A percentile compares a stretch with the other conserved stretches of the same genome.
phyloP scores from a whole-genome alignment of 2,329 filamentous ascomycete genomes.

The Alternaria panax region DNA sequence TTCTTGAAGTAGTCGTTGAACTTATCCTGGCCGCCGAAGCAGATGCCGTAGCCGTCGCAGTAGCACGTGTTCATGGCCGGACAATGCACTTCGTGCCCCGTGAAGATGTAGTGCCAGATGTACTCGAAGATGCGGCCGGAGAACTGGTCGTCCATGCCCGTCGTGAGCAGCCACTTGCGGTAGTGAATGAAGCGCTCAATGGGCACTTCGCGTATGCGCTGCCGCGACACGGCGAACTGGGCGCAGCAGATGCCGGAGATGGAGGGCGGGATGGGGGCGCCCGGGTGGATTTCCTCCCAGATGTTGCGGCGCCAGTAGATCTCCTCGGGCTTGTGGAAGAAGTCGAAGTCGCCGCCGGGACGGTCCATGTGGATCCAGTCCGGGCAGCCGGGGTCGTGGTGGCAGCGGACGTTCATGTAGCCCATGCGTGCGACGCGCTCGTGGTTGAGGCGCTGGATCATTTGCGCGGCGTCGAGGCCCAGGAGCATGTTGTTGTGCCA shows the following conservation, averaged over 20 bases:
- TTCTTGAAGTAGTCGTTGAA: slow-evolving; percentile 61
- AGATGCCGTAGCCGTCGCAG: slow-evolving; percentile 70
- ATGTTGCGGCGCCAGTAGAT: slow-evolving; percentile 43
- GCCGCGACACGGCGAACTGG: slow-evolving; percentile 62
- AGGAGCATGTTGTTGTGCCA: slow-evolving; percentile 68
- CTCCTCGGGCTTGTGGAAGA: slow-evolving; percentile 51
- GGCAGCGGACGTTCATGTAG: slow-evolving; percentile 68
- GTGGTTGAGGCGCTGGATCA: slow-evolving; percentile 60
- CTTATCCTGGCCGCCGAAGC: slow-evolving; percentile 61
- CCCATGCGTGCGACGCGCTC: slow-evolving; percentile 61
- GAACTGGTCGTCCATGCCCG: slow-evolving; percentile 48
- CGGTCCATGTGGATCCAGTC: slow-evolving; percentile 62
- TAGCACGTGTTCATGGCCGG: slow-evolving; percentile 58
- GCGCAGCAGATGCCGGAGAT: slow-evolving; percentile 61
- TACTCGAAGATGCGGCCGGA: slow-evolving; percentile 51
- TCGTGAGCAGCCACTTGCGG: slow-evolving; percentile 60
- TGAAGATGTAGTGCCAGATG: slow-evolving; percentile 53
- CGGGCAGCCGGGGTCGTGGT: slow-evolving; percentile 65
- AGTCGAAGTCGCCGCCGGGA: slow-evolving; percentile 50
- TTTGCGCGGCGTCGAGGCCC: slow-evolving; percentile 58
- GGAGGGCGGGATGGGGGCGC: slow-evolving; percentile 44
- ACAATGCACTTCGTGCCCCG: slow-evolving; percentile 49
- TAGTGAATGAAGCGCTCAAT: slow-evolving; percentile 61
- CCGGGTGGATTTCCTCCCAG: slow-evolving; percentile 55
- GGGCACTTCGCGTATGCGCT: slow-evolving; percentile 58